These are phyloP conservation scores for Boletus calvinii DNA, from an alignment of 1,284 basidiomycete species.

Conservation along the genomic window DNA sequence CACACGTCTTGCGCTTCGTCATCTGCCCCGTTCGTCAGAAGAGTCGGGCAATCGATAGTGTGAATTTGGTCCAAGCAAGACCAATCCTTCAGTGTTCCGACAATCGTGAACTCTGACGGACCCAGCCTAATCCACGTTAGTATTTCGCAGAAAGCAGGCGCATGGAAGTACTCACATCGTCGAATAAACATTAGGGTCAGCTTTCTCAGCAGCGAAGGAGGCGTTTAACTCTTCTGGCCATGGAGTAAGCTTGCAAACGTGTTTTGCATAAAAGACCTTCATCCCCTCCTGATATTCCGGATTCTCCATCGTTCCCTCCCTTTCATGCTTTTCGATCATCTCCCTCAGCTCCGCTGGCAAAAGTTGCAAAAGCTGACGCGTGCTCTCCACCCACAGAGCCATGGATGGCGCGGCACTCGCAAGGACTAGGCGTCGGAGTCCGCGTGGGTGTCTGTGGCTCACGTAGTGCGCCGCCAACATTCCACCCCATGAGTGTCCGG, in stretches of 20 bases:
- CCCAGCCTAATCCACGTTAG: conserved; percentile 16
- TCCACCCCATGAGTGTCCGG: conserved; percentile 54
- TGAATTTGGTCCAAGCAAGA: conserved; percentile 31
- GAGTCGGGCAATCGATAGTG: conserved; percentile 32
- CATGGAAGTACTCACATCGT: conserved; percentile 16
- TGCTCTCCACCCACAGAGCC: conserved; percentile 22
- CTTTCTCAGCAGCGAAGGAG: conserved; percentile 13
- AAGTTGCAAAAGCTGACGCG: conserved; percentile 8
- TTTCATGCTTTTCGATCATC: conserved; percentile 24
- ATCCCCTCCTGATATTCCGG: conserved; percentile 28
- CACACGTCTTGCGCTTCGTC: conserved; percentile 33
- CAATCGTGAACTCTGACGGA: conserved; percentile 30
- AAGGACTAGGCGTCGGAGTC: conserved; percentile 43
- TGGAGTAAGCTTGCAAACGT: conserved; percentile 16
- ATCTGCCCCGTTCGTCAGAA: conserved; percentile 33
- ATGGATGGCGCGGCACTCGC: conserved; percentile 24
- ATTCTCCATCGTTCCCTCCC: conserved; percentile 17
- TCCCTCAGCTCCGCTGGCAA: conserved; percentile 25
- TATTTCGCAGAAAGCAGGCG: background rate
- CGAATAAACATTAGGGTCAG: conserved; percentile 16
- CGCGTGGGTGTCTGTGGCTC: conserved; percentile 36
- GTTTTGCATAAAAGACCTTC: conserved; percentile 24
- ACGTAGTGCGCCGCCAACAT: conserved; percentile 40
- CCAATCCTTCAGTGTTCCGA: conserved; percentile 33
- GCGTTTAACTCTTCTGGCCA: conserved; percentile 19